A percentile compares a stretch with the other conserved stretches of the same genome.
Evolutionary conservation across 176 grass and related monocot species (phyloP).

Genomic region (Carex parvula): DNA sequence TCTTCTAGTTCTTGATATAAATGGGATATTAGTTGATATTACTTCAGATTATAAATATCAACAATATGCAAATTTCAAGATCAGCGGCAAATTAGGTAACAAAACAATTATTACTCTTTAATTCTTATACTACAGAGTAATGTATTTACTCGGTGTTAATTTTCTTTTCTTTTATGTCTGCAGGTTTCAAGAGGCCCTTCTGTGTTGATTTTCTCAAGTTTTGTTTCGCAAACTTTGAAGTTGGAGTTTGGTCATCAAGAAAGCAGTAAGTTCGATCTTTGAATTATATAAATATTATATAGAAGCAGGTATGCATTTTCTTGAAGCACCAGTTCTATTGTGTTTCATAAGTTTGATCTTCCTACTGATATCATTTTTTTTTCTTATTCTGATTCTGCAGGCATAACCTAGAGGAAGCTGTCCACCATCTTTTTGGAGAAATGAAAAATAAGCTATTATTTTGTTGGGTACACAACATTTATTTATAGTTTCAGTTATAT

Average conservation of each 20-base stretch:
- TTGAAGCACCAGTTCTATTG: not conserved
- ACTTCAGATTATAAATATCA: conserved; percentile 36
- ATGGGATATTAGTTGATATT: conserved; percentile 86
- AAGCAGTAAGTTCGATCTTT: conserved; percentile 31
- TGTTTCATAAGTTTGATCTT: not conserved
- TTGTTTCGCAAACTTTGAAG: conserved; percentile 57
- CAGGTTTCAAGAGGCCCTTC: conserved; percentile 71
- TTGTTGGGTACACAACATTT: conserved; percentile 64
- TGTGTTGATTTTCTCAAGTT: conserved; percentile 66
- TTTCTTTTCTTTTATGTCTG: not conserved
- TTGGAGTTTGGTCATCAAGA: conserved; percentile 81
- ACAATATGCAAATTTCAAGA: conserved; percentile 50
- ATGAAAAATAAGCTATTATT: conserved; percentile 54
- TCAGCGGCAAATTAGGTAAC: conserved; percentile 69
- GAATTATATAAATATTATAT: not conserved
- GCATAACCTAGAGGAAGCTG: conserved; percentile 51
- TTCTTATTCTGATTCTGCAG: conserved; percentile 36
- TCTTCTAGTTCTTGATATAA: conserved; percentile 90
- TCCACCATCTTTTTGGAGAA: conserved; percentile 57
- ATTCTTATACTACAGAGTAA: conserved; percentile 17
- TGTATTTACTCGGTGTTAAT: not conserved
- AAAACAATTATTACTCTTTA: conserved; percentile 31
- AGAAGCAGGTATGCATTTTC: not conserved
- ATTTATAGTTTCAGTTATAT: not conserved
- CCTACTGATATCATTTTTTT: not conserved